phyloP scores from a whole-genome alignment of 2,329 filamentous ascomycete genomes.

The Ophiostoma populinum region DNA sequence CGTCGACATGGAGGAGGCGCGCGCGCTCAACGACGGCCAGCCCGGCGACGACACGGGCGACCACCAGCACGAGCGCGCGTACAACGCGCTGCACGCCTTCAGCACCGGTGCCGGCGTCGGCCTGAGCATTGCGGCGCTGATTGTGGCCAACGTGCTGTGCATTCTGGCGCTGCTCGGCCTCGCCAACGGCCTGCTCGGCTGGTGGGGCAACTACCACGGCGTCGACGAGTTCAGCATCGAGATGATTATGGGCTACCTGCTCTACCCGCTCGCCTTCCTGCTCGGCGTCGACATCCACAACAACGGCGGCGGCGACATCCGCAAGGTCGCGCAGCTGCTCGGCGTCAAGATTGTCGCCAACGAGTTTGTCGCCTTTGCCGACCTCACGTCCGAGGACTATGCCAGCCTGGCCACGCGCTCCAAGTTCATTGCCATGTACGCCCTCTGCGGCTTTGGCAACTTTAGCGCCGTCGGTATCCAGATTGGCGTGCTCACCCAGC shows the following conservation, averaged over 20 bases:
- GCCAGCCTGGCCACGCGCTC: constrained; percentile 48
- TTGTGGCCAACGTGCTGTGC: constrained; percentile 61
- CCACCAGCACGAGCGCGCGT: constrained; percentile 23
- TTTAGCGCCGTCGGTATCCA: constrained; percentile 77
- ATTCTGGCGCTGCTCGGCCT: constrained; percentile 64
- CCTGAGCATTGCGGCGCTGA: constrained; percentile 75
- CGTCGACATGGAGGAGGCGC: background rate
- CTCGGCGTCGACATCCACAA: constrained; percentile 51
- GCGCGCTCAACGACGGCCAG: background rate
- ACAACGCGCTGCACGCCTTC: constrained; percentile 71
- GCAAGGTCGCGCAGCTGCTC: constrained; percentile 57
- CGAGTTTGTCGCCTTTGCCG: constrained; percentile 51
- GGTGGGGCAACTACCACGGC: constrained; percentile 69
- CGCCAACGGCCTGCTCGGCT: constrained; percentile 59
- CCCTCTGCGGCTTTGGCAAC: constrained; percentile 72
- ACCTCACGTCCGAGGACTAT: constrained; percentile 36
- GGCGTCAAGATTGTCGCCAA: constrained; percentile 76
- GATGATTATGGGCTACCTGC: constrained; percentile 58
- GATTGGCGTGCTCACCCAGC: constrained; percentile 71
- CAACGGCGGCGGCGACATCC: constrained; percentile 34
- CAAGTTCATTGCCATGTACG: constrained; percentile 69
- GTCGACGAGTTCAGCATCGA: constrained; percentile 55
- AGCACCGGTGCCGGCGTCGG: constrained; percentile 73
- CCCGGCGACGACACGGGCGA: constrained; percentile 1
- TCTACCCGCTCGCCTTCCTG: constrained; percentile 66